Conservation (phyloP, 768 basidiomycete genomes). For the Cytidiella melzeri region DNA sequence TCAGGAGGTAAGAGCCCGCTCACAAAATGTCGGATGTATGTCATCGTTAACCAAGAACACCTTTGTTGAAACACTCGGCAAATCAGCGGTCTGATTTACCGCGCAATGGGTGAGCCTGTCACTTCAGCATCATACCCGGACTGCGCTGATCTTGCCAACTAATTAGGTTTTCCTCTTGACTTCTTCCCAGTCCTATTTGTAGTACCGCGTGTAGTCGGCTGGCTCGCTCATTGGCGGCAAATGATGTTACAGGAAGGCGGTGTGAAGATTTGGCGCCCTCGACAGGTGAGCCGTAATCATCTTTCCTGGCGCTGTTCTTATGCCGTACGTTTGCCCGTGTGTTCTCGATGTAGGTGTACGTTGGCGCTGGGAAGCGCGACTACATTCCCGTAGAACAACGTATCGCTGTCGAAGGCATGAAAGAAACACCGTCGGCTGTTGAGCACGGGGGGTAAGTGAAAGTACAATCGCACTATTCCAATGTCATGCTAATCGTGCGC, state of each 20-base stretch:
- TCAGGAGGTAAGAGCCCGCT: slow-evolving; percentile 42
- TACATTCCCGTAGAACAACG: slow-evolving; percentile 66
- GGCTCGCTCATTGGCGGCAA: slow-evolving; percentile 93
- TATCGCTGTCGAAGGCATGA: slow-evolving; percentile 43
- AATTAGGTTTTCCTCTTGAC: slow-evolving; percentile 80
- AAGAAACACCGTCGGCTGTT: slow-evolving; percentile 56
- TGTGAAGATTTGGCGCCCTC: slow-evolving; percentile 90
- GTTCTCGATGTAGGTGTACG: slow-evolving; percentile 53
- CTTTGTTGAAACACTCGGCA: too few relatives aligned
- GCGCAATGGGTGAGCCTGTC: slow-evolving; percentile 69
- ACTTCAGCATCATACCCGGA: neutral
- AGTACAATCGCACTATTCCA: slow-evolving; percentile 5
- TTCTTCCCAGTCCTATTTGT: slow-evolving; percentile 93
- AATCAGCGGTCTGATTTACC: slow-evolving; percentile 73
- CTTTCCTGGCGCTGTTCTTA: neutral
- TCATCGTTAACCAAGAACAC: too few relatives aligned
- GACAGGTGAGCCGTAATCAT: slow-evolving; percentile 47
- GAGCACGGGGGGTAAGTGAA: slow-evolving; percentile 69
- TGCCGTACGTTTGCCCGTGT: slow-evolving; percentile 4
- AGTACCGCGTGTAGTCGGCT: slow-evolving; percentile 88
- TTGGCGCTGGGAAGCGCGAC: slow-evolving; percentile 68
- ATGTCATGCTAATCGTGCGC: slow-evolving; percentile 10
- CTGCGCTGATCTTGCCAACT: neutral
- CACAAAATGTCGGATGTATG: too few relatives aligned
- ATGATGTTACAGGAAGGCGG: slow-evolving; percentile 89